A percentile compares a stretch with the other conserved stretches of the same genome.
Evolutionary conservation across 1,284 basidiomycete genomes (phyloP).

Genomic region (Ustilago tritici): DNA sequence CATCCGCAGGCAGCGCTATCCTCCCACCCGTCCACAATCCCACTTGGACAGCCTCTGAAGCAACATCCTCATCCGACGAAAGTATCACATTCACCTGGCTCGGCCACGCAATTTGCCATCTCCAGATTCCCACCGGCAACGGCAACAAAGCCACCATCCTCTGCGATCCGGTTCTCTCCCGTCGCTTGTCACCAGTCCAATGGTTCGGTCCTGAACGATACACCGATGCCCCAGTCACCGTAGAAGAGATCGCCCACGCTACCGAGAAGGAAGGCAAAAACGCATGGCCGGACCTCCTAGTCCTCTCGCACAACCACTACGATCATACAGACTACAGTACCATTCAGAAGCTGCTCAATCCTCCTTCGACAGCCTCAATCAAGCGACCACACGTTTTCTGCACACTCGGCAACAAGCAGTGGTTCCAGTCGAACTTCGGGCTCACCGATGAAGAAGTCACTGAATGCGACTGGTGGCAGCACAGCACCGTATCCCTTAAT

Average conservation of each 20-base stretch:
- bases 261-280: slow-evolving; percentile 27
- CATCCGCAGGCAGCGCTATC: slow-evolving; percentile 15
- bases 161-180: slow-evolving; percentile 58
- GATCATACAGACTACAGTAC: slow-evolving; percentile 60
- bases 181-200: slow-evolving; percentile 55
- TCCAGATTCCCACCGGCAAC: slow-evolving; percentile 48
- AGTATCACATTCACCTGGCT: slow-evolving; percentile 57
- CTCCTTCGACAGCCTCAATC: slow-evolving; percentile 15
- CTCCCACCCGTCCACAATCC: slow-evolving; percentile 44
- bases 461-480: slow-evolving; percentile 64
- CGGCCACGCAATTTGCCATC: slow-evolving; percentile 57
- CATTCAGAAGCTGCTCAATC: slow-evolving; percentile 44
- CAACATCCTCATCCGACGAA: slow-evolving; percentile 6
- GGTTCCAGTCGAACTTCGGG: slow-evolving; percentile 52
- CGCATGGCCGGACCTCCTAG: slow-evolving; percentile 56
- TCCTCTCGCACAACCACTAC: slow-evolving; percentile 62
- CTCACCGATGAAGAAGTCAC: slow-evolving; percentile 42
- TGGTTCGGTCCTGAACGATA: slow-evolving; percentile 56
- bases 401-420: slow-evolving; percentile 51
- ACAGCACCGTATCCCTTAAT: slow-evolving; percentile 26
- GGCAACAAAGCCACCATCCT: slow-evolving; percentile 38
- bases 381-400: slow-evolving; percentile 56
- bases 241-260: slow-evolving; percentile 40
- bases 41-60: slow-evolving; percentile 16
- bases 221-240: slow-evolving; percentile 53